Evolutionary conservation across 768 basidiomycete genomes (phyloP).

Genomic region (Phylloporus sp.): DNA sequence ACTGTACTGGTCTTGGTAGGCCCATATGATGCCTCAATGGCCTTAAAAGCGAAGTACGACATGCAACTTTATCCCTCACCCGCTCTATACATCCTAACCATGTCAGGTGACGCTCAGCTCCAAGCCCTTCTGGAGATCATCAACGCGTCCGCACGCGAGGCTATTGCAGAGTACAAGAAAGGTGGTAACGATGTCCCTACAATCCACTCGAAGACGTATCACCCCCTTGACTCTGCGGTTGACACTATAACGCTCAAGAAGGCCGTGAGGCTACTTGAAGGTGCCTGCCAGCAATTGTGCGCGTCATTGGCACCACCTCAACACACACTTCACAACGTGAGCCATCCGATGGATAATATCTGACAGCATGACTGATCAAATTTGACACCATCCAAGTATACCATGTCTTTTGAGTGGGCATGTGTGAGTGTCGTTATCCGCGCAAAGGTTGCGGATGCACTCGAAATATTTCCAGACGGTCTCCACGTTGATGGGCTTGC

Average conservation of each 20-base stretch:
- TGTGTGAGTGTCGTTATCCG: conserved; percentile 24
- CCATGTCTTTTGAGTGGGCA: conserved; percentile 24
- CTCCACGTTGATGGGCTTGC: conserved; percentile 26
- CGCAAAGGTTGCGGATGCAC: conserved; percentile 25
- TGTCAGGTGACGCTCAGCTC: too few species aligned
- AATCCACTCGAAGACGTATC: conserved; percentile 18
- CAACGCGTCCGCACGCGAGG: too few species aligned
- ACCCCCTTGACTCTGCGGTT: conserved; percentile 20
- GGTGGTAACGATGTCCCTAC: conserved; percentile 19
- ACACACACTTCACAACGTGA: conserved; percentile 27
- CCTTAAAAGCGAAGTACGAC: too few species aligned
- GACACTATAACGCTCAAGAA: conserved; percentile 23
- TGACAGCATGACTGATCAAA: not conserved
- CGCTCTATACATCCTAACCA: too few species aligned
- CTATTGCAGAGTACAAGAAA: too few species aligned
- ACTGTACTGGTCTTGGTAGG: too few species aligned
- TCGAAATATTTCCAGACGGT: conserved; percentile 25
- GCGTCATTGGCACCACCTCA: conserved; percentile 27
- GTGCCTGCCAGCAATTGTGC: conserved; percentile 26
- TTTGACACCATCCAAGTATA: conserved; percentile 3
- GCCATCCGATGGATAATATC: not conserved
- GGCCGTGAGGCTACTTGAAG: too few species aligned
- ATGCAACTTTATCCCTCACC: too few species aligned
- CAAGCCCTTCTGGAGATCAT: too few species aligned
- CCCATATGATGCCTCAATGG: too few species aligned